Evolutionary conservation across 1,284 basidiomycete species (phyloP).

Genomic region (Chondrostereum purpureum): DNA sequence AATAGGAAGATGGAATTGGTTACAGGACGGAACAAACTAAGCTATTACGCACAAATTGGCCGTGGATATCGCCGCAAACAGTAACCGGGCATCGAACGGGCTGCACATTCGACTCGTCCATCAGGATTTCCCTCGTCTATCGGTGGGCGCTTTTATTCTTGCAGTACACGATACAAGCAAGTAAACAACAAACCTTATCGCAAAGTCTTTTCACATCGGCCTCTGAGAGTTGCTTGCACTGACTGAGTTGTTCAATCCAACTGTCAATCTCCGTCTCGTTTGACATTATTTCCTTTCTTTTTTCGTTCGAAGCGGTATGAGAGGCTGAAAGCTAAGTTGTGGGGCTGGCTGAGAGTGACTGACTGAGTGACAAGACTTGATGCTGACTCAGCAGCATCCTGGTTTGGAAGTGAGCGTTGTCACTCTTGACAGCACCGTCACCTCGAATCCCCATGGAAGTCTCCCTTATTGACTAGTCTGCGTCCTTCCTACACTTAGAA

Average conservation of each 20-base stretch:
- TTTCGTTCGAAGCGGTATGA: not conserved
- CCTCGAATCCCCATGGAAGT: constrained; percentile 25
- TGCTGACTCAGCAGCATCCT: not conserved
- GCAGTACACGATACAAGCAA: constrained; percentile 15
- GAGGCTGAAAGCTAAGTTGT: not conserved
- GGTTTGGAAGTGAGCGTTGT: constrained; percentile 13
- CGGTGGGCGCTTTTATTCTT: constrained; percentile 1
- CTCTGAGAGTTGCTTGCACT: constrained; percentile 97
- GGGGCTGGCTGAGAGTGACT: not conserved
- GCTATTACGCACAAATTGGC: constrained; percentile 87
- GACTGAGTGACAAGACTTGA: not conserved
- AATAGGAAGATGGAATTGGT: constrained; percentile 14
- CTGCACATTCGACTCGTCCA: constrained; percentile 97
- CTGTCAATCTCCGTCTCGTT: constrained; percentile 85
- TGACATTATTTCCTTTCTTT: constrained; percentile 11
- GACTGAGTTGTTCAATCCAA: constrained; percentile 96
- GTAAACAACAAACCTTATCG: constrained; percentile 78
- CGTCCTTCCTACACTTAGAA: no score
- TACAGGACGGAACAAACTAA: constrained; percentile 14
- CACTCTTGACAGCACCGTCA: constrained; percentile 24
- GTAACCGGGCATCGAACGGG: constrained; percentile 97
- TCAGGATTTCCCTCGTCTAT: constrained; percentile 94
- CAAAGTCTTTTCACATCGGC: constrained; percentile 96
- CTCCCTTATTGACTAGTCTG: no score
- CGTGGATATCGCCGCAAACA: constrained; percentile 97